Evolutionary conservation across 805 yeast genomes (phyloP), one percentile per base, ranked within the genome.

Genomic region (Candida boleticola): DNA sequence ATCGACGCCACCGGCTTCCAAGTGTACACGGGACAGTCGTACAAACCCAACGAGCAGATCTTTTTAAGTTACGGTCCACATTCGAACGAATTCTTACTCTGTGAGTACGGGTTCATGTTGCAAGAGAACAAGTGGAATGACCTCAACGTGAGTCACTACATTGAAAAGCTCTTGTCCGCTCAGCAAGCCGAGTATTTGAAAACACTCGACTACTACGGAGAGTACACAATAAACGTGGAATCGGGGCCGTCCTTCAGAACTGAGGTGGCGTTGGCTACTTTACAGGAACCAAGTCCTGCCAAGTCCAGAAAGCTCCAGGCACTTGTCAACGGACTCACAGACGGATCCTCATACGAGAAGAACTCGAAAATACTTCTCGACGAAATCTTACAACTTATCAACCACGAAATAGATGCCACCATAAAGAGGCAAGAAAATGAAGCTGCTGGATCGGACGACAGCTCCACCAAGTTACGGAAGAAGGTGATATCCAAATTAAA

Each of bases 51-150:
- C 57, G 81, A 81, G 13, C 95, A 90, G 57, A 50, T 92, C 2
- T 79, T 68, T 51, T 73, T 92, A 49, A 78, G 83, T 39, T 92
- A 92, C 58, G 98, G 98, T 0, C 82, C 96, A 1, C 97, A 92
- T 60, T 80, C 85, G 7, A 89, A 92, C 58, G 89, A 81, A 38
- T 87, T 87, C 49, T 63, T 92, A 26, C 65, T 89, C 7, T 80
- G 85, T 53, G 98, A 92, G 60, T 92, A 92, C 56, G 98, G 97
- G 0, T 92, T 92, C 66, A 71, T 73, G 29, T 60, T 85, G 1
- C 56, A 58, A 0, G 54, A 59, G 1, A 88, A 89, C 55, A 63
- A 58, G 17, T 85, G 90, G 89, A 82, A 88, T 51, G 80, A 67
- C 47, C 57, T 89, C 2, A 95, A 90, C 55, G 55, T 90, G 3